Conservation (phyloP, 2,329 filamentous ascomycete species). For the Penicillium verrucosum region DNA sequence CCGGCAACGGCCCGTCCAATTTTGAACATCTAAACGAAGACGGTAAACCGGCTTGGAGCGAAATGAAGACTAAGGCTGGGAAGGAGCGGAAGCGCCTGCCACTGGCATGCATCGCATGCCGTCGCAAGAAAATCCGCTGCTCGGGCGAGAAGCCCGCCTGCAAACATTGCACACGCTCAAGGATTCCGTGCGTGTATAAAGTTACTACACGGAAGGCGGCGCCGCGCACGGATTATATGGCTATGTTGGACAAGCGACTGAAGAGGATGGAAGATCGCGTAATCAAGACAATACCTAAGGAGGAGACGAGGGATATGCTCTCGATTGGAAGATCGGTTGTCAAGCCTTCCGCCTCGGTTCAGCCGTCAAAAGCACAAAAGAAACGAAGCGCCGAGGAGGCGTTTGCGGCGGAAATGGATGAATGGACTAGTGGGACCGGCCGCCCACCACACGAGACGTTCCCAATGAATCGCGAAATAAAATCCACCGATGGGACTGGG, state of each 20-base stretch:
- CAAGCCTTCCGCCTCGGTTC: slow-evolving; percentile 68
- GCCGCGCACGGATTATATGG: slow-evolving; percentile 96
- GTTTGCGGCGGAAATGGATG: slow-evolving; percentile 75
- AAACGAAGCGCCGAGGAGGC: slow-evolving; percentile 85
- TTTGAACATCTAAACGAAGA: slow-evolving; percentile 45
- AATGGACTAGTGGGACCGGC: slow-evolving; percentile 67
- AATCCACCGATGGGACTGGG: slow-evolving; percentile 70
- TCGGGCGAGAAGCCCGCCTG: slow-evolving; percentile 97
- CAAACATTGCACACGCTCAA: slow-evolving; percentile 88
- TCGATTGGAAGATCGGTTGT: slow-evolving; percentile 76
- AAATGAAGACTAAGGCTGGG: slow-evolving; percentile 85
- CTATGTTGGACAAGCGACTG: slow-evolving; percentile 92
- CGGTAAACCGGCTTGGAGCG: slow-evolving; percentile 68
- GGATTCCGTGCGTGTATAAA: slow-evolving; percentile 96
- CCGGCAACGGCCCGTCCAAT: slow-evolving; percentile 20
- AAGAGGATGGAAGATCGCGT: slow-evolving; percentile 98
- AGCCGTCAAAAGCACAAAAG: slow-evolving; percentile 59
- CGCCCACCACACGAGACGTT: slow-evolving; percentile 49
- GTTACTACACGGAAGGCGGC: slow-evolving; percentile 92
- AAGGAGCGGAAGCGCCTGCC: slow-evolving; percentile 93
- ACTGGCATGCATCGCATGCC: slow-evolving; percentile 90
- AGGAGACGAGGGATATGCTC: slow-evolving; percentile 67
- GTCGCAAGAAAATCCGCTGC: slow-evolving; percentile 95
- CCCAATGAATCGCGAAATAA: slow-evolving; percentile 55
- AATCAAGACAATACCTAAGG: slow-evolving; percentile 89